phyloP scores from a whole-genome alignment of 2,329 filamentous ascomycete genomes.

The Blastomyces emzantsi region DNA sequence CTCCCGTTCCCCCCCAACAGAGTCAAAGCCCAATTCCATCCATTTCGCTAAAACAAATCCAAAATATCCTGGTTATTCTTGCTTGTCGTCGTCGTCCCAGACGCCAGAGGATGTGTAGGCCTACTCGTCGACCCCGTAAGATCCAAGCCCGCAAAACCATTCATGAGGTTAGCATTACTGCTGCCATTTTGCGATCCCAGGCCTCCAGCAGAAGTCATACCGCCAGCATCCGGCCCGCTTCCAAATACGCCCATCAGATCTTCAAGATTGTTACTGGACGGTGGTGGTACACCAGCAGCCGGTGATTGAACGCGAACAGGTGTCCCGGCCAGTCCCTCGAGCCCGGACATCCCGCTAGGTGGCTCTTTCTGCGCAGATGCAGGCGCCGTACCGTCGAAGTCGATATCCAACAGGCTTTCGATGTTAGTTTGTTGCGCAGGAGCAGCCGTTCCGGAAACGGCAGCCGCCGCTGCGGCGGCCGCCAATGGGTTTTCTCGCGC shows the following conservation, averaged over 20 bases:
- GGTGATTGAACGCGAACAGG: constrained; percentile 44
- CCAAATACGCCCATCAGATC: constrained; percentile 70
- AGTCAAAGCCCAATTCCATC: not conserved
- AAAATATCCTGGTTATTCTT: constrained; percentile 49
- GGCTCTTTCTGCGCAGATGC: constrained; percentile 68
- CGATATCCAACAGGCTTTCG: constrained; percentile 92
- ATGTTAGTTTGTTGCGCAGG: constrained; percentile 60
- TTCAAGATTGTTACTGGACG: constrained; percentile 55
- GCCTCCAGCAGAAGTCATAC: constrained; percentile 24
- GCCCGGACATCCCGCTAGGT: constrained; percentile 55
- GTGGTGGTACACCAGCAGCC: constrained; percentile 27
- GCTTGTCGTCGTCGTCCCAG: constrained; percentile 3
- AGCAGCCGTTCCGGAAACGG: constrained; percentile 48
- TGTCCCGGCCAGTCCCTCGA: constrained; percentile 48
- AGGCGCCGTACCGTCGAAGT: constrained; percentile 87
- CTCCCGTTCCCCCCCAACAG: no score
- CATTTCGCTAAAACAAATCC: constrained; percentile 42
- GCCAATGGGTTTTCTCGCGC: constrained; percentile 90
- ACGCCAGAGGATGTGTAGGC: constrained; percentile 19
- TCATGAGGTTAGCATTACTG: constrained; percentile 53
- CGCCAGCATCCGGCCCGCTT: constrained; percentile 32
- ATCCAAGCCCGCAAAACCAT: constrained; percentile 75
- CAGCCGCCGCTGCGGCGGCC: constrained; percentile 63
- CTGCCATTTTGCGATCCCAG: constrained; percentile 26
- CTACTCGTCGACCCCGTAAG: constrained; percentile 46